Conservation (phyloP, 2,329 filamentous ascomycete genomes). For the Exophiala aquamarina region DNA sequence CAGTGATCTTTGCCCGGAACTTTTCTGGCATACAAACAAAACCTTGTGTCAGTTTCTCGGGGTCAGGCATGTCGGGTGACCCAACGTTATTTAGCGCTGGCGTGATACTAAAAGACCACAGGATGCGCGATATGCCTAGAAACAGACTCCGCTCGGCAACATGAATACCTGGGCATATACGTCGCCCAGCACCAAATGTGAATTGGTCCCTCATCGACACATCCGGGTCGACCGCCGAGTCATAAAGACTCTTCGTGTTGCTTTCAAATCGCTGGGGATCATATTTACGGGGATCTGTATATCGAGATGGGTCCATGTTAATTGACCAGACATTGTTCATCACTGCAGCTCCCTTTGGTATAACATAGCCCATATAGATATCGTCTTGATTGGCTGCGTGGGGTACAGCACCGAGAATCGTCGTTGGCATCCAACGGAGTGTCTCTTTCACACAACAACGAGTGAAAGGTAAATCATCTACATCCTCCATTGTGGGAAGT, state of each 20-base stretch:
- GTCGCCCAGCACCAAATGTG: conserved; percentile 33
- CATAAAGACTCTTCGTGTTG: conserved; percentile 30
- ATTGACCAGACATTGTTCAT: conserved; percentile 29
- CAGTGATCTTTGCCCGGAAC: conserved; percentile 38
- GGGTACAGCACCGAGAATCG: conserved; percentile 23
- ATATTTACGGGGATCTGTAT: conserved; percentile 32
- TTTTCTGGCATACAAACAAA: conserved; percentile 47
- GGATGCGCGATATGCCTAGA: conserved; percentile 28
- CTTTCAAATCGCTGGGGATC: conserved; percentile 32
- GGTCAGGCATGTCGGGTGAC: conserved; percentile 37
- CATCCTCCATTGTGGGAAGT: conserved; percentile 51
- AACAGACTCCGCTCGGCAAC: conserved; percentile 34
- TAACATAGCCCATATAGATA: conserved; percentile 24
- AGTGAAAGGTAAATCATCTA: conserved; percentile 51
- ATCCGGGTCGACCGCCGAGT: conserved; percentile 33
- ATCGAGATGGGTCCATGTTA: conserved; percentile 31
- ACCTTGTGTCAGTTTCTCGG: conserved; percentile 42
- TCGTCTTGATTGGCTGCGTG: conserved; percentile 26
- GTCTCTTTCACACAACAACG: conserved; percentile 57
- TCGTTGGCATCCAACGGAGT: conserved; percentile 53
- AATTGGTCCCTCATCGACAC: conserved; percentile 29
- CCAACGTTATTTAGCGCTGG: conserved; percentile 31
- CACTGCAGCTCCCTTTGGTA: conserved; percentile 24
- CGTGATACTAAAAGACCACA: conserved; percentile 34
- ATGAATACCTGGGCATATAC: conserved; percentile 36